A percentile compares a stretch with the other conserved stretches of the same genome.
These are phyloP conservation scores for Mycena rosella DNA, from an alignment of 768 basidiomycete genomes.

Conservation along the genomic window DNA sequence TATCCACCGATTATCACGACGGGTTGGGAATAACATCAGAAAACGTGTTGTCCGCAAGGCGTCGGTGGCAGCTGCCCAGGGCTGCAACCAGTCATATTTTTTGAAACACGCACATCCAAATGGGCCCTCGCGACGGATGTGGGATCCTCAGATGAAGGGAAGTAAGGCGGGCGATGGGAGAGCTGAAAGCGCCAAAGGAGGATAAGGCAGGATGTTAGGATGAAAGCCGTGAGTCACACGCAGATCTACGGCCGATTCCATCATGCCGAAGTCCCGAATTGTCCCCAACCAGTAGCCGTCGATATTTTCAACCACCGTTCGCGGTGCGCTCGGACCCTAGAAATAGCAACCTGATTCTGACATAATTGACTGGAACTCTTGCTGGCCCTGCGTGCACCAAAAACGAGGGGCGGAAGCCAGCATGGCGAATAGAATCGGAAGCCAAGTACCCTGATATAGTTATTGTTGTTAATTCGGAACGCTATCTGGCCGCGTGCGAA, in stretches of 20 bases:
- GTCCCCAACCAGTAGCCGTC: neutral
- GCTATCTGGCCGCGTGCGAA: slow-evolving; percentile 13
- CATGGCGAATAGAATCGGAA: neutral
- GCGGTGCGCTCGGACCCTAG: too few relatives aligned
- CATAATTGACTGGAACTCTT: neutral
- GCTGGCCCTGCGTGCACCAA: neutral
- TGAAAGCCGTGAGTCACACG: slow-evolving; percentile 18
- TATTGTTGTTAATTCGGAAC: slow-evolving; percentile 13
- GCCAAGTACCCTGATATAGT: slow-evolving; percentile 10
- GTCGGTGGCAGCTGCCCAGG: slow-evolving; percentile 30
- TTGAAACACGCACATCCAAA: neutral
- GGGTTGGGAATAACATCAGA: slow-evolving; percentile 28
- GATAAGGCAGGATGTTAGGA: neutral
- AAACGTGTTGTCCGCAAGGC: slow-evolving; percentile 36
- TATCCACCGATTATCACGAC: slow-evolving; percentile 29
- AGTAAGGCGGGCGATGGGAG: neutral
- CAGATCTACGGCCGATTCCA: slow-evolving; percentile 17
- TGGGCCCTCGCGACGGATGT: neutral
- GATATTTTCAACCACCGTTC: too few relatives aligned
- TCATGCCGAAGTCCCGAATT: neutral
- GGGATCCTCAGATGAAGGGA: neutral
- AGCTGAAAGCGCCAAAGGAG: neutral
- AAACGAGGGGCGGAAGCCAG: neutral
- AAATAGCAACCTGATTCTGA: too few relatives aligned
- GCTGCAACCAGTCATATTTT: slow-evolving; percentile 12